These are phyloP conservation scores for Ustilago vetiveriae DNA, from an alignment of 1,284 basidiomycete species.

Conservation along the genomic window DNA sequence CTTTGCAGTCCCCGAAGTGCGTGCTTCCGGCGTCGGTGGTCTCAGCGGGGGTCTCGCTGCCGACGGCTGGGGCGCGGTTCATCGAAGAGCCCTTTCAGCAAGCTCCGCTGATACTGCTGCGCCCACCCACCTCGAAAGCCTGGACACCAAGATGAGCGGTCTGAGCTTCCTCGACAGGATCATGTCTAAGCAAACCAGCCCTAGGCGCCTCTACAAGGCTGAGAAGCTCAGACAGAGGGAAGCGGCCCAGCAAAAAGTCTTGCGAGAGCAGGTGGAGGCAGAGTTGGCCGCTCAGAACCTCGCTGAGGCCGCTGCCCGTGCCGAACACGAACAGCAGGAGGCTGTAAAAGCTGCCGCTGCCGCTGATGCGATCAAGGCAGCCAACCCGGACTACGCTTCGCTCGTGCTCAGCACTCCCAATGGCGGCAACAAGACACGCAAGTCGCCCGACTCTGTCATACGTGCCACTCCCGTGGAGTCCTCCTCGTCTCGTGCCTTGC, in stretches of 20 bases:
- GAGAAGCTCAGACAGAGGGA: constrained; percentile 52
- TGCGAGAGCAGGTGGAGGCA: constrained; percentile 27
- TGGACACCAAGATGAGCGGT: constrained; percentile 55
- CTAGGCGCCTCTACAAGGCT: constrained; percentile 54
- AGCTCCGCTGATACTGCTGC: constrained; percentile 31
- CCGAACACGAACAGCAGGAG: constrained; percentile 32
- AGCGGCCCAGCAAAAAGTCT: constrained; percentile 18
- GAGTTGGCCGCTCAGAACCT: constrained; percentile 25
- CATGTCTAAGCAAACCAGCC: constrained; percentile 62
- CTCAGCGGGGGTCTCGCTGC: constrained; percentile 28
- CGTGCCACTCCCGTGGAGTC: constrained; percentile 30
- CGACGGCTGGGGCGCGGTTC: constrained; percentile 35
- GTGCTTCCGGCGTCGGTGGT: neutral
- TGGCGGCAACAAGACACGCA: constrained; percentile 20
- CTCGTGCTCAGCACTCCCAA: constrained; percentile 37
- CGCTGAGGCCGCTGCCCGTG: constrained; percentile 34
- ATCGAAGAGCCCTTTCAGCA: constrained; percentile 24
- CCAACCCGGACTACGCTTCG: constrained; percentile 40
- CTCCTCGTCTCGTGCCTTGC: constrained; percentile 20
- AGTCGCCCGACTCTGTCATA: constrained; percentile 29
- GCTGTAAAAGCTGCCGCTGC: constrained; percentile 37
- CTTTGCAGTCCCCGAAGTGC: constrained; percentile 18
- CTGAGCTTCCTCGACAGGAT: constrained; percentile 62
- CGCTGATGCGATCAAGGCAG: constrained; percentile 35
- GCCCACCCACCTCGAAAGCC: constrained; percentile 22